A percentile compares a stretch with the other conserved stretches of the same genome.
phyloP scores from a whole-genome alignment of 306 rosid genomes.

The Rosa chinensis region DNA sequence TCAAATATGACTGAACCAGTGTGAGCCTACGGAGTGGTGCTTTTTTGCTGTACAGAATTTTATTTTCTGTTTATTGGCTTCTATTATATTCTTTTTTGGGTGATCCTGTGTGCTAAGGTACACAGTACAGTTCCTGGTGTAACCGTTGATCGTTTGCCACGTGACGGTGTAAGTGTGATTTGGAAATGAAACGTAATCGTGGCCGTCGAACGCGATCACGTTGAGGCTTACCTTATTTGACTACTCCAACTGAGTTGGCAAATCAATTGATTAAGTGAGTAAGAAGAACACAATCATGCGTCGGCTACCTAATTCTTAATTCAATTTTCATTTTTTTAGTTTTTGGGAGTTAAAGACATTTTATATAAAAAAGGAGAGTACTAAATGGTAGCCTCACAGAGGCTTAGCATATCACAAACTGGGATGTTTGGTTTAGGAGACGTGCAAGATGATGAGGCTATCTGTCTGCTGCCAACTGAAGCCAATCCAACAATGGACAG shows the following conservation, averaged over 20 bases:
- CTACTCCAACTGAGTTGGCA: not conserved
- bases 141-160: not conserved
- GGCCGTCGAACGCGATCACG: not conserved
- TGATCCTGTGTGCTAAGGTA: slow-evolving; percentile 3
- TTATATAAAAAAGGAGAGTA: not conserved
- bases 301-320: not conserved
- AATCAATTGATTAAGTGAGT: not conserved
- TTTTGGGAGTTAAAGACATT: too few species aligned
- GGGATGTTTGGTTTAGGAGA: slow-evolving; percentile 21
- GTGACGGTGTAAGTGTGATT: not conserved
- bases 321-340: not conserved
- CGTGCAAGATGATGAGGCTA: slow-evolving; percentile 13
- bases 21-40: not conserved
- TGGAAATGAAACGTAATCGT: not conserved
- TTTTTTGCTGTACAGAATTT: too few species aligned
- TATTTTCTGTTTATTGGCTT: not conserved
- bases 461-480: slow-evolving; percentile 6
- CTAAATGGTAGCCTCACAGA: slow-evolving; percentile 44
- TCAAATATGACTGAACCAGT: not conserved
- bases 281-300: not conserved
- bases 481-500: not conserved
- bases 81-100: not conserved
- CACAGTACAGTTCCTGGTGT: too few species aligned
- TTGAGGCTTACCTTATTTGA: not conserved
- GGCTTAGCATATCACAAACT: slow-evolving; percentile 13